phyloP scores from a whole-genome alignment of 257 asterid genomes.

The Anisodus acutangulus region DNA sequence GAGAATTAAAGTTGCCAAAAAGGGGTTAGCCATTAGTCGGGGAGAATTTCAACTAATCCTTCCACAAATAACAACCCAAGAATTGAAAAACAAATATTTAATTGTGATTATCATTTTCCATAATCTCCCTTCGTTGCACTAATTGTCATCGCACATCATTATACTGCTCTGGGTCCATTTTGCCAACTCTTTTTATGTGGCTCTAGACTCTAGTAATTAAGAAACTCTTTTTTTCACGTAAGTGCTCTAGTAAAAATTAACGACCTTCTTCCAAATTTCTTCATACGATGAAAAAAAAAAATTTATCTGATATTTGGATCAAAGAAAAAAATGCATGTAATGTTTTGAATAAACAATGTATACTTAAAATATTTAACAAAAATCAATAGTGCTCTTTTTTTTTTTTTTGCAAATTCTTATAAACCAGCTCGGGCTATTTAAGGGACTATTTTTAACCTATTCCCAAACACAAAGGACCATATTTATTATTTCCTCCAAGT shows the following conservation, averaged over 20 bases:
- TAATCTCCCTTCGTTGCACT: neutral
- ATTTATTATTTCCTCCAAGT: no score
- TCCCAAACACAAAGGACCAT: no score
- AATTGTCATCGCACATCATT: neutral
- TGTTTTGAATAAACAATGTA: no score
- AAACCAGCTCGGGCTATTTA: no score
- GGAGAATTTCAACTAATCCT: neutral
- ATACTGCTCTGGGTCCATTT: constrained; percentile 2
- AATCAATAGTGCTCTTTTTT: no score
- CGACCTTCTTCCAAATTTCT: neutral
- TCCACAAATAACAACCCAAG: neutral
- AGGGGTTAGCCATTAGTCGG: neutral
- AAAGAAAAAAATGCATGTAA: neutral
- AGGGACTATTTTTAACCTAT: no score
- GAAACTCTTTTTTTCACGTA: neutral
- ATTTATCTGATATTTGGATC: neutral
- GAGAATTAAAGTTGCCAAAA: neutral
- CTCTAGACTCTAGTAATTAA: neutral
- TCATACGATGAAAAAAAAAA: neutral
- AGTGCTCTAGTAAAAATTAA: neutral
- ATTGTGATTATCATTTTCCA: neutral
- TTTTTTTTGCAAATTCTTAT: no score
- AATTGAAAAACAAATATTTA: neutral
- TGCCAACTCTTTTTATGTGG: neutral
- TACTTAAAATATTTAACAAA: no score